A percentile compares a stretch with the other conserved stretches of the same genome.
Conservation (phyloP, 73 alveolate genomes). For the Uronychia setigera region DNA sequence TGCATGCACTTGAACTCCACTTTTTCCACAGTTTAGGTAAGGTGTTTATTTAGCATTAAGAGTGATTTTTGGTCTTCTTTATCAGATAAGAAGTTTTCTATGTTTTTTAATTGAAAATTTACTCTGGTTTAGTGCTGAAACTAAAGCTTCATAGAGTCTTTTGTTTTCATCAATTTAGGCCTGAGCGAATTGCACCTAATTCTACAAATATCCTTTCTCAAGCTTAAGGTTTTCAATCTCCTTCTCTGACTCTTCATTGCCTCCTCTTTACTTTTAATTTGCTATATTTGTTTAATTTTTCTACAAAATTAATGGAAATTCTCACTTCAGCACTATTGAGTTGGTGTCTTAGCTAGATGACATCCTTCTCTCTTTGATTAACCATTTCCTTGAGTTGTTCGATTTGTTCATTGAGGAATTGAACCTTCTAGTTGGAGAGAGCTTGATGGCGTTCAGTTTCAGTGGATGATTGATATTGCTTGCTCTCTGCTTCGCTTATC, state of each 20-base stretch:
- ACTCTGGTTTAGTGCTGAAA: constrained; percentile 19
- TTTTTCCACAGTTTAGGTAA: constrained; percentile 26
- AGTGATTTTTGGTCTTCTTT: constrained; percentile 4
- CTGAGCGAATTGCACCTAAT: constrained; percentile 15
- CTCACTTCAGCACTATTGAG: constrained; percentile 9
- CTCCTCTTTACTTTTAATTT: not conserved
- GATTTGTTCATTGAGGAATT: constrained; percentile 1
- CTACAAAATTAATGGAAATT: not conserved
- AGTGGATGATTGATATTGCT: constrained; percentile 6
- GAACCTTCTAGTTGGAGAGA: constrained; percentile 24
- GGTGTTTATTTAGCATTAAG: constrained; percentile 9
- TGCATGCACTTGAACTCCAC: constrained; percentile 15
- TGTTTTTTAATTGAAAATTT: not conserved
- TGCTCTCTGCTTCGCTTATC: constrained; percentile 15
- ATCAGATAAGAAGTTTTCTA: constrained; percentile 9
- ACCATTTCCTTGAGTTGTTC: constrained; percentile 17
- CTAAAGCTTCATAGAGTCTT: constrained; percentile 39
- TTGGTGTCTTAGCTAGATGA: constrained; percentile 1
- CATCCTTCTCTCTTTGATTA: constrained; percentile 9
- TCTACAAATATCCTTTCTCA: constrained; percentile 35
- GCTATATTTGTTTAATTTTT: constrained; percentile 7
- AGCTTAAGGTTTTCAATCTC: constrained; percentile 33
- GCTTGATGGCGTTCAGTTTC: constrained; percentile 11
- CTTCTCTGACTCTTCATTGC: constrained; percentile 37
- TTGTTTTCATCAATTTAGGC: constrained; percentile 38